phyloP scores from a whole-genome alignment of 2,329 filamentous ascomycete genomes.

The Macroventuria anomochaeta region DNA sequence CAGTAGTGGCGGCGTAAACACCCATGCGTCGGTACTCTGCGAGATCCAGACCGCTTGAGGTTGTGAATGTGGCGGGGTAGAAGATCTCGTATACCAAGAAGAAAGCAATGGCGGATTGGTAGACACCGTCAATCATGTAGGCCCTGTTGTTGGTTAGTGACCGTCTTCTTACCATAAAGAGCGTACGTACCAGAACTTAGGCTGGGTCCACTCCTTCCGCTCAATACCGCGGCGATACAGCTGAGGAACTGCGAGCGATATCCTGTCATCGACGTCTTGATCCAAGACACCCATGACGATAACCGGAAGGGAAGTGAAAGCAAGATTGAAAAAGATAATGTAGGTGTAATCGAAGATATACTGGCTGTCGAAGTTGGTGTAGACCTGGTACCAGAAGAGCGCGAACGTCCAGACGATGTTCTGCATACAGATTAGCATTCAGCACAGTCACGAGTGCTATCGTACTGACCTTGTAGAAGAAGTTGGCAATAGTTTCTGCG shows the following conservation, averaged over 20 bases:
- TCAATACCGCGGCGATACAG: conserved; percentile 96
- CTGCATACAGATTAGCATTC: conserved; percentile 52
- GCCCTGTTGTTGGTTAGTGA: conserved; percentile 49
- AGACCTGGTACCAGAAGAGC: conserved; percentile 98
- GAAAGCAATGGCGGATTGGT: conserved; percentile 92
- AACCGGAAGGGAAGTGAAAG: conserved; percentile 93
- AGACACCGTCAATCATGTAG: conserved; percentile 94
- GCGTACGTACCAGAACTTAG: conserved; percentile 85
- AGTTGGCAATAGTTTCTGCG: conserved; percentile 94
- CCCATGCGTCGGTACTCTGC: conserved; percentile 85
- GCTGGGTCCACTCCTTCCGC: conserved; percentile 92
- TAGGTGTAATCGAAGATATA: conserved; percentile 99
- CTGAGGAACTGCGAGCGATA: conserved; percentile 92
- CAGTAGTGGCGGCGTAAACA: conserved; percentile 82
- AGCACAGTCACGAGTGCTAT: too few relatives aligned
- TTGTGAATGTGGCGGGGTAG: conserved; percentile 70
- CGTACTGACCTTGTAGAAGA: conserved; percentile 87
- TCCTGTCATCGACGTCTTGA: conserved; percentile 92
- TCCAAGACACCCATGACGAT: conserved; percentile 96
- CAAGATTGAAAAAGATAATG: conserved; percentile 94
- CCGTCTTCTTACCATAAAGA: not conserved
- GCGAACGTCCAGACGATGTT: conserved; percentile 97
- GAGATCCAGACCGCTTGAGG: conserved; percentile 74
- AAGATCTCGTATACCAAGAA: conserved; percentile 90
- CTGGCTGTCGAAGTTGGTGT: conserved; percentile 92